phyloP scores from a whole-genome alignment of 805 yeast species.

The Candida quercuum region DNA sequence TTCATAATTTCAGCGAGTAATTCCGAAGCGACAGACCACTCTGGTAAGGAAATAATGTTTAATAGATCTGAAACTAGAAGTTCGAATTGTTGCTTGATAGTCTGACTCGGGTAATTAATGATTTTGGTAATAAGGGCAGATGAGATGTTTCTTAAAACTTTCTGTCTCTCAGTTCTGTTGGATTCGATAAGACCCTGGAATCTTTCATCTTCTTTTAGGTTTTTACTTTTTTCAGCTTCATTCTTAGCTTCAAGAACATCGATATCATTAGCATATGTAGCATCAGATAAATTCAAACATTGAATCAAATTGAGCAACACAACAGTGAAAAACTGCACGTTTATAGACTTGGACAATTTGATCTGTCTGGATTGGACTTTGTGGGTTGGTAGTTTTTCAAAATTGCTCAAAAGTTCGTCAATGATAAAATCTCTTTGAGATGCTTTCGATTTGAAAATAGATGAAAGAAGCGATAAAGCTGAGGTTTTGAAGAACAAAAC shows the following conservation, averaged over 20 bases:
- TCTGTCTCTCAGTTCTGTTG: constrained; percentile 6
- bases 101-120: constrained; percentile 27
- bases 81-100: constrained; percentile 39
- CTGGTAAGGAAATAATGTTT: constrained; percentile 44
- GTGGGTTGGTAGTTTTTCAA: constrained; percentile 43
- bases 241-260: constrained; percentile 6
- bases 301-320: constrained; percentile 41
- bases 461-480: constrained; percentile 13
- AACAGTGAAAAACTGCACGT: constrained; percentile 43
- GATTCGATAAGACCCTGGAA: constrained; percentile 1
- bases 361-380: constrained; percentile 39
- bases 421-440: constrained; percentile 58
- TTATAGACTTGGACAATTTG: constrained; percentile 37
- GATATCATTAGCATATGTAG: constrained; percentile 11
- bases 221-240: constrained; percentile 10
- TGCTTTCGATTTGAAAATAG: constrained; percentile 24
- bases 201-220: constrained; percentile 10
- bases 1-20: constrained; percentile 41
- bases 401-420: constrained; percentile 49
- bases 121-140: constrained; percentile 17
- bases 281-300: constrained; percentile 25
- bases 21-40: constrained; percentile 56
- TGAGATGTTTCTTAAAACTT: constrained; percentile 9
- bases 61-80: constrained; percentile 52
- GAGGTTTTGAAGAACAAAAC: constrained; percentile 16